phyloP scores from a whole-genome alignment of 495 filamentous ascomycete genomes.

The Recurvomyces mirabilis region DNA sequence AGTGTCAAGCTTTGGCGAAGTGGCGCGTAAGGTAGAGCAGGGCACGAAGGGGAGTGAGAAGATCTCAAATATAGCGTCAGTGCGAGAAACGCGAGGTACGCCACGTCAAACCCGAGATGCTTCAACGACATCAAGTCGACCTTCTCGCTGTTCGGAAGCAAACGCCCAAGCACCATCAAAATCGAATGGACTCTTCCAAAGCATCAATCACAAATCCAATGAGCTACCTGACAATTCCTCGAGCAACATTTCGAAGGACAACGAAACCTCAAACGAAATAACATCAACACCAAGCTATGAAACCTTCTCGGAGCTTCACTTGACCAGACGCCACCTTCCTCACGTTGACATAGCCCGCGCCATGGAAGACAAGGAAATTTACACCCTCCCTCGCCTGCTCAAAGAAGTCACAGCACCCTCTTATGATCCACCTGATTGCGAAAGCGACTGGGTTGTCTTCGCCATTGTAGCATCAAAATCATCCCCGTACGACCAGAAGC shows the following conservation, averaged over 20 bases:
- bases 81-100: not conserved
- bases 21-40: no score
- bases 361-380: conserved; percentile 62
- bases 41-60: not conserved
- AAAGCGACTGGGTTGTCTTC: conserved; percentile 77
- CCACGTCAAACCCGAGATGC: not conserved
- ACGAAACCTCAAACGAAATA: conserved; percentile 2
- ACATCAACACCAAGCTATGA: conserved; percentile 44
- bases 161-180: not conserved
- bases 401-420: conserved; percentile 68
- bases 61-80: not conserved
- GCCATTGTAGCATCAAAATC: conserved; percentile 82
- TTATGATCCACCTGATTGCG: conserved; percentile 75
- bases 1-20: not conserved
- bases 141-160: not conserved
- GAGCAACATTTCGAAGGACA: not conserved
- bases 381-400: conserved; percentile 71
- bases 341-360: conserved; percentile 66
- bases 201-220: not conserved
- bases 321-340: conserved; percentile 76
- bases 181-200: not conserved
- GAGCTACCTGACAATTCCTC: not conserved
- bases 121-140: not conserved
- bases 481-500: conserved; percentile 58
- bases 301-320: conserved; percentile 70